A percentile compares a stretch with the other conserved stretches of the same genome.
Conservation (phyloP, 2,329 filamentous ascomycete species). For the Sporothrix protearum region DNA sequence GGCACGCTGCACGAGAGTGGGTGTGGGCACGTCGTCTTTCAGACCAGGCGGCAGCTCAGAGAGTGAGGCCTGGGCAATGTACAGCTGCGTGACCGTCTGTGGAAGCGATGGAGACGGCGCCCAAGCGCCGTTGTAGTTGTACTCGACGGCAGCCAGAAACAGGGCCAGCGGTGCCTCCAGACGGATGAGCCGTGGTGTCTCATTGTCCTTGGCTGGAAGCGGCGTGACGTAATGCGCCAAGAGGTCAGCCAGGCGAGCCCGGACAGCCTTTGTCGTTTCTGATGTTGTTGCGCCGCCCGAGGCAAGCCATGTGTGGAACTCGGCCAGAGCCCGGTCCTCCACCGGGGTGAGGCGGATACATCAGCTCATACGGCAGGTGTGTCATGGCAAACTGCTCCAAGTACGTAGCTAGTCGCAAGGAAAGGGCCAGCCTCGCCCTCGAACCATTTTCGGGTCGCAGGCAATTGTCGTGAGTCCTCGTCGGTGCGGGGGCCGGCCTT, state of each 20-base stretch:
- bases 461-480: slow-evolving; percentile 36
- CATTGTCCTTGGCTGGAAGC: not conserved
- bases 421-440: not conserved
- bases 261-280: not conserved
- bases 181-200: slow-evolving; percentile 46
- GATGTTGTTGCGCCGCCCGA: not conserved
- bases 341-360: slow-evolving; percentile 25
- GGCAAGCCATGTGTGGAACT: slow-evolving; percentile 26
- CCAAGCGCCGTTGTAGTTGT: slow-evolving; percentile 41
- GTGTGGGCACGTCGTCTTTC: slow-evolving; percentile 63
- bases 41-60: slow-evolving; percentile 62
- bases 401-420: slow-evolving; percentile 30
- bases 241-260: slow-evolving; percentile 24
- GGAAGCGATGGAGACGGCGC: not conserved
- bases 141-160: slow-evolving; percentile 56
- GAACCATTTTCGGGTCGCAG: slow-evolving; percentile 61
- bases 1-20: slow-evolving; percentile 52
- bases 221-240: slow-evolving; percentile 16
- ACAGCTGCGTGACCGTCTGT: slow-evolving; percentile 50
- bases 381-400: slow-evolving; percentile 35
- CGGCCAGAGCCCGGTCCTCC: not conserved
- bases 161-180: slow-evolving; percentile 61
- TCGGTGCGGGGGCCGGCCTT: slow-evolving; percentile 37
- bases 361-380: slow-evolving; percentile 42
- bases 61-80: slow-evolving; percentile 80